Evolutionary conservation across 2,329 filamentous ascomycete genomes (phyloP), one percentile per base, ranked within the genome.

Genomic region (Lecanicillium sp.): DNA sequence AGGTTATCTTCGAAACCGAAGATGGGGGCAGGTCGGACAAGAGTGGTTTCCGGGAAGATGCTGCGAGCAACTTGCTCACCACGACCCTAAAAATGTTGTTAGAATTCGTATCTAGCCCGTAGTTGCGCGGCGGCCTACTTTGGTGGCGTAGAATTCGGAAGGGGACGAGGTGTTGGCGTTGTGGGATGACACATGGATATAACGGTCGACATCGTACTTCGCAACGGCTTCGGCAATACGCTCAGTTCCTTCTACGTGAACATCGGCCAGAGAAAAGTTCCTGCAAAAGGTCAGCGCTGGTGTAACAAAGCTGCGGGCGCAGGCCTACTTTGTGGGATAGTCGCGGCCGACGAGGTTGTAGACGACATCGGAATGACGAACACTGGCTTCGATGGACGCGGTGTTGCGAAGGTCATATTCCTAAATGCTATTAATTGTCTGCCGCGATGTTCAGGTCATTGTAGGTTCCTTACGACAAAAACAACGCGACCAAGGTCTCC

Each of bases 131-230:
- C 35, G 29, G 54, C 70, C 45, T 57, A 84, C 83, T 80, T 98
- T 98, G 58, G 90, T 95, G 52, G 85, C 77, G 69, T 86, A 96
- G 78, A 91, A 98, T 62, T 93, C 87, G 10, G 89, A 91, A 2
- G 83, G 68, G 15, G 91, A 97, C 57, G 87, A 76, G 36, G 81
- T 77, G 66, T 86, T 75, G 50, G 89, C 91, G 62, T 91, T 97
- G 77, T 94, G 90, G 26, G 90, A 95, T 9, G 93, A 98, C 58
- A 98, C 84, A 60, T 98, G 93, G 55, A 98, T 90, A 69, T 88
- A 98, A 55, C 93, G 84, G 70, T 98, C 93, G 57, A 96, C 83
- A 61, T 98, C 91, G 70, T 98, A 98, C 71, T 98, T 98, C 60
- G 91, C 93, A 45, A 90, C 89, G 45, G 93, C 90, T 64, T 95